phyloP scores from a whole-genome alignment of 139 green algal species.

The Coelastrella sp. region DNA sequence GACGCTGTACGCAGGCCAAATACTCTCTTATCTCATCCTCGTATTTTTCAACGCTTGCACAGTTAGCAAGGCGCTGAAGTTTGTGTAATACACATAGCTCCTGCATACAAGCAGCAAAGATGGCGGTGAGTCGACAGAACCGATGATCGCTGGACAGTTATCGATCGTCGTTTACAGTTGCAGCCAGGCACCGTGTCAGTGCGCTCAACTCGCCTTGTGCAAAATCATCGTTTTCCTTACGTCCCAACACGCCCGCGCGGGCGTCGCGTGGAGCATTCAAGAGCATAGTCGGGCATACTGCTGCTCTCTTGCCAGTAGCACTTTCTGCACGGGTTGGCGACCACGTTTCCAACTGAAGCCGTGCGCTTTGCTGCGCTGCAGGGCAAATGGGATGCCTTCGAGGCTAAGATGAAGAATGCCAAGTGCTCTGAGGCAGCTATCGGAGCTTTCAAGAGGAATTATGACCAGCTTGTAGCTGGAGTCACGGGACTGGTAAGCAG shows the following conservation, averaged over 20 bases:
- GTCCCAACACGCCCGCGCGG: not conserved
- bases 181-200: not conserved
- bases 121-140: not conserved
- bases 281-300: not conserved
- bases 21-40: not conserved
- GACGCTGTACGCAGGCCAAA: not conserved
- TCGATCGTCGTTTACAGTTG: not conserved
- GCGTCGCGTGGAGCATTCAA: not conserved
- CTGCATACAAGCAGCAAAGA: not conserved
- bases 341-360: not conserved
- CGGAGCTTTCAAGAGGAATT: conserved; percentile 90
- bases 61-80: not conserved
- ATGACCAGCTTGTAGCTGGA: conserved; percentile 85
- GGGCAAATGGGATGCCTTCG: conserved; percentile 54
- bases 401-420: conserved; percentile 82
- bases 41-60: not conserved
- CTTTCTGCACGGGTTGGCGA: not conserved
- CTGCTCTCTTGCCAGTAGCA: not conserved
- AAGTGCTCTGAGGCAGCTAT: conserved; percentile 81
- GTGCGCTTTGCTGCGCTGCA: not conserved
- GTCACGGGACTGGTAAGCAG: conserved; percentile 85
- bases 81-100: not conserved
- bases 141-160: not conserved
- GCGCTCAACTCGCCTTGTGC: not conserved
- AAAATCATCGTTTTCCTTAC: too few relatives aligned